A percentile compares a stretch with the other conserved stretches of the same genome.
These are phyloP conservation scores for Nematocida sp. DNA, from an alignment of 371 early-diverging fungal species.

Conservation along the genomic window DNA sequence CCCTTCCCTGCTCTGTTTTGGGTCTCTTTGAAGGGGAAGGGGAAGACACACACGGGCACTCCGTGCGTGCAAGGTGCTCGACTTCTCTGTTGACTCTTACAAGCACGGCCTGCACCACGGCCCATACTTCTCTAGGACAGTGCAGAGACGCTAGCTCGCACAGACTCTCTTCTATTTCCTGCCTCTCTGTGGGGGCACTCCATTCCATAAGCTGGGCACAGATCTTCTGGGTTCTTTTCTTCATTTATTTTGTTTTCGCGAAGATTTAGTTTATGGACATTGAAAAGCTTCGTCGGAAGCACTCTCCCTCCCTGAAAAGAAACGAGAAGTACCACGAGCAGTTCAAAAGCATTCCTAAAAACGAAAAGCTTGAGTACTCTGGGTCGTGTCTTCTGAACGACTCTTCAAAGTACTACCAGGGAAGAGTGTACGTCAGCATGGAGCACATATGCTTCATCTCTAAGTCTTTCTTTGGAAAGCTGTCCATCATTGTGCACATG, in stretches of 20 bases:
- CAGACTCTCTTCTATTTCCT: background rate
- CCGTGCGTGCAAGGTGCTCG: too few relatives aligned
- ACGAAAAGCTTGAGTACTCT: constrained; percentile 36
- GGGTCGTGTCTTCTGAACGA: constrained; percentile 21
- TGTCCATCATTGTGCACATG: constrained; percentile 23
- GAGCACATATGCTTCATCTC: constrained; percentile 47
- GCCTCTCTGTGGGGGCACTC: background rate
- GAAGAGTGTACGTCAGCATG: constrained; percentile 35
- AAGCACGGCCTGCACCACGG: background rate
- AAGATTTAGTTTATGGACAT: background rate
- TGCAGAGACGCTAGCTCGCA: background rate
- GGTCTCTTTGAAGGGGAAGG: too few relatives aligned
- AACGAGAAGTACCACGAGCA: constrained; percentile 37
- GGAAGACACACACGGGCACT: too few relatives aligned
- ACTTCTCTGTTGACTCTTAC: background rate
- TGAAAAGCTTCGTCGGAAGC: background rate
- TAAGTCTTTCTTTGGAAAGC: constrained; percentile 35
- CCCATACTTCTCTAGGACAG: background rate
- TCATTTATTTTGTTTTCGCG: constrained; percentile 1
- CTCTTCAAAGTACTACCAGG: constrained; percentile 42
- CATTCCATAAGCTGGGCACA: background rate
- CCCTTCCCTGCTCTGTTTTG: too few relatives aligned
- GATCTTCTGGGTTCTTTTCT: background rate
- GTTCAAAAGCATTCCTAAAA: constrained; percentile 48
- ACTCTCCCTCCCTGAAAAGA: constrained; percentile 27